These are phyloP conservation scores for Pseudocercospora macadamiae DNA, from an alignment of 2,329 filamentous ascomycete genomes.

Conservation along the genomic window DNA sequence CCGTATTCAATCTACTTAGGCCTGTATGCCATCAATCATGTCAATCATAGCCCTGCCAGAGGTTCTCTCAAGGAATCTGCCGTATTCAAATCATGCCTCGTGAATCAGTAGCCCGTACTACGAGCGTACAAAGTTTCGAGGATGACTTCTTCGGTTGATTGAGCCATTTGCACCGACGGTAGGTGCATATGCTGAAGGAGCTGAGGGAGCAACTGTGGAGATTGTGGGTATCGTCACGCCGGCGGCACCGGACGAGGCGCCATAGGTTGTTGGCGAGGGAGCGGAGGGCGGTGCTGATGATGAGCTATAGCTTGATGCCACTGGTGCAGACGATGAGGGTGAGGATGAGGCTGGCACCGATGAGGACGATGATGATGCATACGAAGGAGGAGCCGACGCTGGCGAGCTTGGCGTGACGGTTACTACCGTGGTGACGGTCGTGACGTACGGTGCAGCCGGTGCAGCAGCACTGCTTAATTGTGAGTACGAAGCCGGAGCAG, in stretches of 20 bases:
- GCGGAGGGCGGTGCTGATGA: not conserved
- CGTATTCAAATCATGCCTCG: not conserved
- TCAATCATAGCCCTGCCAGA: not conserved
- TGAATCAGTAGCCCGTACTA: not conserved
- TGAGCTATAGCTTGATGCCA: constrained; percentile 3
- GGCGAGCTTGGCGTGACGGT: constrained; percentile 25
- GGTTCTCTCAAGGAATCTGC: not conserved
- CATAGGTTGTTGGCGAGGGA: not conserved
- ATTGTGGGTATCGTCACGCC: constrained; percentile 12
- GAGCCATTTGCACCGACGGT: constrained; percentile 16
- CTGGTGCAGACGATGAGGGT: not conserved
- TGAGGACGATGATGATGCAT: not conserved
- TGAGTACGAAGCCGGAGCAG: not conserved
- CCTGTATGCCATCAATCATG: not conserved
- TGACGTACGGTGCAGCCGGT: constrained; percentile 8
- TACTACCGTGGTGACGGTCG: constrained; percentile 23
- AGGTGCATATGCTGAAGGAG: constrained; percentile 5
- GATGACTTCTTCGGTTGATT: constrained; percentile 2
- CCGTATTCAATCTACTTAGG: too few relatives aligned
- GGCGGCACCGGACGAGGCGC: constrained; percentile 5
- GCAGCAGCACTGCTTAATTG: too few relatives aligned
- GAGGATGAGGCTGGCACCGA: constrained; percentile 8
- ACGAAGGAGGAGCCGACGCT: too few relatives aligned
- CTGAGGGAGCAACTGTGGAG: constrained; percentile 7
- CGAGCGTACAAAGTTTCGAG: constrained; percentile 6